phyloP scores from a whole-genome alignment of 208 protist genomes.

The Trypanosoma congolense region DNA sequence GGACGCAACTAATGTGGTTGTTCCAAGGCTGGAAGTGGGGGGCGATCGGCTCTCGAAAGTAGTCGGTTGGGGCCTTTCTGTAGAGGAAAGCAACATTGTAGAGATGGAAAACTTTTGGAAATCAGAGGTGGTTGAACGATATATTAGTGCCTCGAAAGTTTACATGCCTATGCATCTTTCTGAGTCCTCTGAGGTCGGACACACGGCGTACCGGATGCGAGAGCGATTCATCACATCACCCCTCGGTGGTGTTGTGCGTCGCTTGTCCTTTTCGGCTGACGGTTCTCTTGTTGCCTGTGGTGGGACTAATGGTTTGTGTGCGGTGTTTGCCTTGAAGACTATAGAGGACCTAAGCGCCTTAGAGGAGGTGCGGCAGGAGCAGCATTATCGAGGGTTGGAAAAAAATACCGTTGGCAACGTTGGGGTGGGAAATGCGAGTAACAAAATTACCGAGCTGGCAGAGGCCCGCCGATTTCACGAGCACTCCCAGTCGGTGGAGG shows the following conservation, averaged over 20 bases:
- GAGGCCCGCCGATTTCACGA: slow-evolving; percentile 66
- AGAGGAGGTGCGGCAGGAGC: slow-evolving; percentile 58
- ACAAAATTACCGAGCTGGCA: slow-evolving; percentile 79
- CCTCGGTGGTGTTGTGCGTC: slow-evolving; percentile 59
- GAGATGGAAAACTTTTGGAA: slow-evolving; percentile 32
- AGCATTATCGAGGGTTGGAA: slow-evolving; percentile 36
- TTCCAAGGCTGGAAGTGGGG: slow-evolving; percentile 40
- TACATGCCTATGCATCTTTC: slow-evolving; percentile 64
- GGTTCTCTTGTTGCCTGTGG: slow-evolving; percentile 58
- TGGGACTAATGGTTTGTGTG: slow-evolving; percentile 64
- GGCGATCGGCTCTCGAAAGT: slow-evolving; percentile 42
- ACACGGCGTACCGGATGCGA: slow-evolving; percentile 47
- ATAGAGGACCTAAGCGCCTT: slow-evolving; percentile 62
- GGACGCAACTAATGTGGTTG: slow-evolving; percentile 61
- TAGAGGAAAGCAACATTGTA: slow-evolving; percentile 32
- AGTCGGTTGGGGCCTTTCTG: slow-evolving; percentile 41
- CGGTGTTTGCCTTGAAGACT: slow-evolving; percentile 63
- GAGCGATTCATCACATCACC: slow-evolving; percentile 67
- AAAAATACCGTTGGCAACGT: slow-evolving; percentile 23
- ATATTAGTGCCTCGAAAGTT: slow-evolving; percentile 65
- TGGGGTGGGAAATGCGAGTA: slow-evolving; percentile 44
- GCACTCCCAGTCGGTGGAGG: slow-evolving; percentile 68
- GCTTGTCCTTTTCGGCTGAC: slow-evolving; percentile 63
- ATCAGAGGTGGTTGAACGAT: slow-evolving; percentile 66
- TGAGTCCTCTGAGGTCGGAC: slow-evolving; percentile 42